Percentiles rank a stretch among this genome's conserved stretches.
Evolutionary conservation across 2,329 filamentous ascomycete genomes (phyloP).

Genomic region (Botrytis sinoallii): DNA sequence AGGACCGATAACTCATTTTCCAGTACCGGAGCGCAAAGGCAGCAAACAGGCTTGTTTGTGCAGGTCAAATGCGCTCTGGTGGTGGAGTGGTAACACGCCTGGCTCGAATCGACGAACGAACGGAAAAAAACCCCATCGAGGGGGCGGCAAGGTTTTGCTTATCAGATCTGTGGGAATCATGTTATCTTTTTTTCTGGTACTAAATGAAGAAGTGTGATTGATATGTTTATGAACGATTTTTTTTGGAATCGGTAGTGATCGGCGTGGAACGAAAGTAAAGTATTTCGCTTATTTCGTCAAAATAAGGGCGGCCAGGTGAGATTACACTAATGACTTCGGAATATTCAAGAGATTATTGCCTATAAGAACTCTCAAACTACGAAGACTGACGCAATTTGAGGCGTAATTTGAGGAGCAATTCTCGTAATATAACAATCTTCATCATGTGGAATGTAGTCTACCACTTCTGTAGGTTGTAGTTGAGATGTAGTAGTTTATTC

Average conservation of each 20-base stretch:
- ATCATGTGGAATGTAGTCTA: not conserved
- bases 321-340: not conserved
- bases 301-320: not conserved
- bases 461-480: not conserved
- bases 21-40: not conserved
- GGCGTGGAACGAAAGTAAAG: not conserved
- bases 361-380: not conserved
- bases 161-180: not conserved
- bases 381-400: not conserved
- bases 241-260: not conserved
- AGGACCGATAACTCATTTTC: not conserved
- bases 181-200: not conserved
- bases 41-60: not conserved
- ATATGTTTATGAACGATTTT: not conserved
- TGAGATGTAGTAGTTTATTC: not conserved
- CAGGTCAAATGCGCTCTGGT: not conserved
- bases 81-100: not conserved
- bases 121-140: not conserved
- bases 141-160: slow-evolving; percentile 1
- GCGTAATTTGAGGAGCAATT: not conserved
- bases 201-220: not conserved
- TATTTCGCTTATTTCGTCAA: not conserved
- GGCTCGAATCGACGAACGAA: not conserved
- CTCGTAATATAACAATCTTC: not conserved
- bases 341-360: not conserved